These are phyloP conservation scores for Xerophyta viscosa DNA, from an alignment of 106 monocot genomes.

Conservation along the genomic window DNA sequence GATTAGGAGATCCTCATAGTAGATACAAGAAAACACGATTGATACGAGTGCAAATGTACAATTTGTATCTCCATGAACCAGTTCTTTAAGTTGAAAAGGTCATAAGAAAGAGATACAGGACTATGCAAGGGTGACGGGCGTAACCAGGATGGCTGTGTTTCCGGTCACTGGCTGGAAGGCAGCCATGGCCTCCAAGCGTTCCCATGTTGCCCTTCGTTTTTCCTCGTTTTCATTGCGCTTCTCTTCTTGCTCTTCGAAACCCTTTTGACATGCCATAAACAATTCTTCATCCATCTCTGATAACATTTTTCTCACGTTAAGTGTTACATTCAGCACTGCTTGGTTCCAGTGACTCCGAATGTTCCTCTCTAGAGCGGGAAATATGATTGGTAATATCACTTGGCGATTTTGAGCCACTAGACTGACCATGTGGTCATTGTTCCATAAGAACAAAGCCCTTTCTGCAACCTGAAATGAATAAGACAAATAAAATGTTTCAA, in stretches of 20 bases:
- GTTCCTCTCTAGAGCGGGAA: slow-evolving; percentile 71
- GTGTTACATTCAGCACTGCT: slow-evolving; percentile 61
- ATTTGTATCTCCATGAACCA: no score
- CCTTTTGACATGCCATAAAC: slow-evolving; percentile 36
- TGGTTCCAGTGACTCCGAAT: slow-evolving; percentile 69
- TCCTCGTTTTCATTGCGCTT: slow-evolving; percentile 19
- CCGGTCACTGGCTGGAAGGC: slow-evolving; percentile 66
- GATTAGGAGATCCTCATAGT: no score
- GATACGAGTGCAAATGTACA: no score
- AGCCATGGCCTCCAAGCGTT: slow-evolving; percentile 53
- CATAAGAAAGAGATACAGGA: no score
- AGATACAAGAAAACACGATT: no score
- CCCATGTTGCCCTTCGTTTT: slow-evolving; percentile 56
- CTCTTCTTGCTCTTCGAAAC: slow-evolving; percentile 61
- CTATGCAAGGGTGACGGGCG: no score
- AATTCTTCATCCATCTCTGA: slow-evolving; percentile 87
- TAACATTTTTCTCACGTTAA: slow-evolving; percentile 71
- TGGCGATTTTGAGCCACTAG: slow-evolving; percentile 70
- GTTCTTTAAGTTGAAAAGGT: no score
- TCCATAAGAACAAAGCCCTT: slow-evolving; percentile 78
- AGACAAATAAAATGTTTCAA: no score
- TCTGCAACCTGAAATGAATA: slow-evolving; percentile 67
- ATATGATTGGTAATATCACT: slow-evolving; percentile 52
- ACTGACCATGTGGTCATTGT: slow-evolving; percentile 74
- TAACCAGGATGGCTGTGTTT: slow-evolving; percentile 75